phyloP scores from a whole-genome alignment of 2,329 filamentous ascomycete species.

The Pestalotiopsis sp. region DNA sequence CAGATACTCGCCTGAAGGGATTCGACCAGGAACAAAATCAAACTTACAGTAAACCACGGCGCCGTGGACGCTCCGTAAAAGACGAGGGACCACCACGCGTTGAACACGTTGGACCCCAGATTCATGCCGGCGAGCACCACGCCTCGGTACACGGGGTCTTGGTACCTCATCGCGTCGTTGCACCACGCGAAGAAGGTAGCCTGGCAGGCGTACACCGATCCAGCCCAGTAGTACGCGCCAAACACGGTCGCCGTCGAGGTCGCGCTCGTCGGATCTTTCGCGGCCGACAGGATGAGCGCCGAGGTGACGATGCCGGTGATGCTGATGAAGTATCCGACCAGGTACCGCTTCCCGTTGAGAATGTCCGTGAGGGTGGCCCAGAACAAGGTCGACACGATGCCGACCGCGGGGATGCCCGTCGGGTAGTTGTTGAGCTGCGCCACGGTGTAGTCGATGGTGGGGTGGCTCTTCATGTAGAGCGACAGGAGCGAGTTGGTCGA shows the following conservation, averaged over 20 bases:
- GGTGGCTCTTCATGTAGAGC: slow-evolving; percentile 53
- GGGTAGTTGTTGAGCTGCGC: slow-evolving; percentile 60
- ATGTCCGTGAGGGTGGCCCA: slow-evolving; percentile 72
- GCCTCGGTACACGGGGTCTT: slow-evolving; percentile 64
- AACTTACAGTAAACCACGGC: slow-evolving; percentile 64
- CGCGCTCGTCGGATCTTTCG: slow-evolving; percentile 39
- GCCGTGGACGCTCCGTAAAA: slow-evolving; percentile 71
- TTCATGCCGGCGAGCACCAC: slow-evolving; percentile 77
- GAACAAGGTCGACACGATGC: slow-evolving; percentile 65
- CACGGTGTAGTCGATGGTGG: slow-evolving; percentile 44
- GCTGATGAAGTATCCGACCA: slow-evolving; percentile 69
- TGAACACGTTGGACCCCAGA: slow-evolving; percentile 66
- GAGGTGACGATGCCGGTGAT: slow-evolving; percentile 65
- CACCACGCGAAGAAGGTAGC: slow-evolving; percentile 78
- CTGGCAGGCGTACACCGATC: slow-evolving; percentile 71
- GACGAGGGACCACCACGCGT: slow-evolving; percentile 74
- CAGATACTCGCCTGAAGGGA: slow-evolving; percentile 16
- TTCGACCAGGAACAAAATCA: not conserved
- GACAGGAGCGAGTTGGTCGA: slow-evolving; percentile 62
- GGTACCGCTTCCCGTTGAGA: slow-evolving; percentile 62
- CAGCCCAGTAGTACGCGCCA: slow-evolving; percentile 71
- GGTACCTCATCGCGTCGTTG: slow-evolving; percentile 68
- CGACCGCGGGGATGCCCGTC: slow-evolving; percentile 57
- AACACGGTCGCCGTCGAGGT: slow-evolving; percentile 57
- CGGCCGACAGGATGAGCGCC: slow-evolving; percentile 61